Base-by-base conservation (phyloP, 2,329 filamentous ascomycete genomes). In the Botrytis squamosa region DNA sequence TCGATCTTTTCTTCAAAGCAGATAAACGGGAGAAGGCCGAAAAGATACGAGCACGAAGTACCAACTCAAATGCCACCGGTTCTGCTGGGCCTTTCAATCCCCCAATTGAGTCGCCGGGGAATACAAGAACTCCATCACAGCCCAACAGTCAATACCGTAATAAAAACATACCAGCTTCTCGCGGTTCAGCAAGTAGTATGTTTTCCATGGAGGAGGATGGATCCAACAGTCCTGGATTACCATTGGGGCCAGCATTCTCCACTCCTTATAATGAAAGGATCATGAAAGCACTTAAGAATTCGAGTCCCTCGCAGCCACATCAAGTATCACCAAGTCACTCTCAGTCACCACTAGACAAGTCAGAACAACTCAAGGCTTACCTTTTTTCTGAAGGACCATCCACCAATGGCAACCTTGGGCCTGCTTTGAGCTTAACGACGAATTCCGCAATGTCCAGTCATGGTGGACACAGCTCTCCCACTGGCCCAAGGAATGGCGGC, bases 1-100 rank as follows among this genome's bases (percentile, higher is more conserved):
- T 98, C 7, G 95, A 98, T 79, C 88, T 97, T 76, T 91, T 98
- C 81, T 98, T 98, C 85, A 91, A 92, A 75, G 94, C 94, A 49
- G 93, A 97, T 78, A 89, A 92, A 68, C 91, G 93, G 75, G 93
- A 96, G 82, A 92, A 90, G 80, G 90, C 90, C 71, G 93, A 96
- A 82, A 92, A 90, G 80, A 90, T 90, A 72, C 86, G 87, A 74
- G 87, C 86, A 64, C 85, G 85, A 40, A 86, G 87, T 74, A 85
- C 85, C 33, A 89, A 87, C 77, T 85, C 86, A 25, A 82, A 84
- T 70, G 85, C 85, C 76, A 86, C 78, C 77, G 83, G 79, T 74
- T 84, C 77, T 77, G 77, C 77, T 33, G 82, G 83, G 16, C 84
- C 86, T 7, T 85, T 87, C 74, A 90, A 87, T n/a, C 88, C 88